Conservation (phyloP, 1,284 basidiomycete species). For the Ceratobasidium sp. region DNA sequence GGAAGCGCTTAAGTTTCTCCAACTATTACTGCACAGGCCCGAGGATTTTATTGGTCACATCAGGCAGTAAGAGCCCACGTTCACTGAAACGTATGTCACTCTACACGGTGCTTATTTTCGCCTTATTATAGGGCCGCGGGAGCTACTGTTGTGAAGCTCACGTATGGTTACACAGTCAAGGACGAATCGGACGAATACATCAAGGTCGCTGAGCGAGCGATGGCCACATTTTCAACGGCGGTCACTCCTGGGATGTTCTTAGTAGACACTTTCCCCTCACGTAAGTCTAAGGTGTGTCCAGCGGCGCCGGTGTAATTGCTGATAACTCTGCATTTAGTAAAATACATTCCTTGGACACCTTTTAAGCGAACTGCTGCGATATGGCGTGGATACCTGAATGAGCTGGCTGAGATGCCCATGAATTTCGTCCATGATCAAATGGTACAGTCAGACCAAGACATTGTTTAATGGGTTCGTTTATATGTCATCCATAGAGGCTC, state of each 20-base stretch:
- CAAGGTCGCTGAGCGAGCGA: not conserved
- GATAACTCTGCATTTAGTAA: not conserved
- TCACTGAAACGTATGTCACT: too few species aligned
- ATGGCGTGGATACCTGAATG: not conserved
- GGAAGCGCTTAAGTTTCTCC: slow-evolving; percentile 14
- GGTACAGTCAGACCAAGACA: not conserved
- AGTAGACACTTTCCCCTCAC: not conserved
- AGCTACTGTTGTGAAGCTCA: slow-evolving; percentile 1
- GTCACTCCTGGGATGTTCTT: not conserved
- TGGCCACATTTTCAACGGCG: not conserved
- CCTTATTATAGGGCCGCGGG: too few species aligned
- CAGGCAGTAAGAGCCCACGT: too few species aligned
- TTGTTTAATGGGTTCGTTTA: not conserved
- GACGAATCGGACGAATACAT: slow-evolving; percentile 1
- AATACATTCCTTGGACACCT: slow-evolving; percentile 6
- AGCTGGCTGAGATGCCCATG: not conserved
- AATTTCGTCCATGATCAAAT: not conserved
- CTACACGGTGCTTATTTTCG: too few species aligned
- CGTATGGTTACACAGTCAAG: slow-evolving; percentile 7
- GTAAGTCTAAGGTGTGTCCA: not conserved
- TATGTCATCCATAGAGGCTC: not conserved
- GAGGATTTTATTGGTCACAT: too few species aligned
- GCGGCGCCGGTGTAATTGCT: not conserved
- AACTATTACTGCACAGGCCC: not conserved
- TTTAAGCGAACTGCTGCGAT: not conserved